A percentile compares a stretch with the other conserved stretches of the same genome.
phyloP scores from a whole-genome alignment of 371 early-diverging fungal species.

The Gilbertella persicaria region DNA sequence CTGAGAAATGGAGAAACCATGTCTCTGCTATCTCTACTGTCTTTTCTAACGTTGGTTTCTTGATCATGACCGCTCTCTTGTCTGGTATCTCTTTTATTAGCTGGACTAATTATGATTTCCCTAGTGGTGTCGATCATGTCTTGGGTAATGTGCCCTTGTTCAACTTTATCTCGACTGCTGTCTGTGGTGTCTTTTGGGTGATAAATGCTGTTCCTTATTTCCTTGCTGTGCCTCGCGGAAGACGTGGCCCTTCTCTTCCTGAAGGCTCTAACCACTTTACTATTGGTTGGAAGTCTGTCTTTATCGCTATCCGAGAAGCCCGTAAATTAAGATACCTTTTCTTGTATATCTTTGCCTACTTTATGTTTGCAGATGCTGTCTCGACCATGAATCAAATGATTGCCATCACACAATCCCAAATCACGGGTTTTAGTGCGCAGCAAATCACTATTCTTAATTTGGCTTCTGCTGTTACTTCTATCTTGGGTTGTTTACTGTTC shows the following conservation, averaged over 20 bases:
- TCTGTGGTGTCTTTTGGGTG: constrained; percentile 49
- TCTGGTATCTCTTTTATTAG: constrained; percentile 42
- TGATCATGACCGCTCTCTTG: constrained; percentile 42
- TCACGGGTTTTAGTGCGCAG: constrained; percentile 39
- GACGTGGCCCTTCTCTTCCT: constrained; percentile 44
- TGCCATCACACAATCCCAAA: constrained; percentile 43
- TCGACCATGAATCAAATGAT: constrained; percentile 54
- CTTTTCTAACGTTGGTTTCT: constrained; percentile 49
- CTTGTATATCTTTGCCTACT: constrained; percentile 58
- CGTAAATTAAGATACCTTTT: constrained; percentile 51
- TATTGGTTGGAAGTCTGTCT: constrained; percentile 51
- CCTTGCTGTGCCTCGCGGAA: constrained; percentile 35
- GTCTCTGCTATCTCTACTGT: constrained; percentile 54
- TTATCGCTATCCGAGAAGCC: constrained; percentile 39
- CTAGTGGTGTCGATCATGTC: constrained; percentile 20
- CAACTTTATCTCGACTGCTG: constrained; percentile 46
- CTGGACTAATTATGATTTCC: constrained; percentile 35
- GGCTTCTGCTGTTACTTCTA: constrained; percentile 47
- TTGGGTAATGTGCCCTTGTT: constrained; percentile 47
- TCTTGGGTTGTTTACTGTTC: constrained; percentile 50
- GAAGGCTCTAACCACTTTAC: constrained; percentile 33
- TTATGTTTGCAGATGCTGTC: constrained; percentile 62
- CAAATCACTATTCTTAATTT: constrained; percentile 45
- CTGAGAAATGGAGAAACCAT: constrained; percentile 51
- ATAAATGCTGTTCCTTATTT: constrained; percentile 51